These are phyloP conservation scores for Leishmania lainsoni DNA, from an alignment of 208 protist species.

Conservation along the genomic window DNA sequence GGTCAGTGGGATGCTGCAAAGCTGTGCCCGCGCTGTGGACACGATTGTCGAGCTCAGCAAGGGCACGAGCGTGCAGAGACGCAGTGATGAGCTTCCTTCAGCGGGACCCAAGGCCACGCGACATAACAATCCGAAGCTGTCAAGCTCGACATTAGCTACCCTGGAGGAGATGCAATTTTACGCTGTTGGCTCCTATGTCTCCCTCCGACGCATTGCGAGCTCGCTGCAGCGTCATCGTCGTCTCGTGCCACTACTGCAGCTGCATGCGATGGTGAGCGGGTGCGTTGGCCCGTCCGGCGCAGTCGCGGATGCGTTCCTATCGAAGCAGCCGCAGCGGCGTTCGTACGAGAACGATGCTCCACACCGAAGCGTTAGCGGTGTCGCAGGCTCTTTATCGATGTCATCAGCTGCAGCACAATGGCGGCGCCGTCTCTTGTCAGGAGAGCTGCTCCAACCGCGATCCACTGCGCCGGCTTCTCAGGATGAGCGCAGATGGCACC, in stretches of 20 bases:
- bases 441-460: neutral
- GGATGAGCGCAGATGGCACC: neutral
- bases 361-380: neutral
- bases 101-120: neutral
- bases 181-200: conserved; percentile 56
- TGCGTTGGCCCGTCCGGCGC: neutral
- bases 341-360: neutral
- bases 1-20: conserved; percentile 11
- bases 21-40: conserved; percentile 17
- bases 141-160: neutral
- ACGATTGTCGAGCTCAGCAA: conserved; percentile 14
- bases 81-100: neutral
- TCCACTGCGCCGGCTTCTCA: neutral
- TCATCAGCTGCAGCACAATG: conserved; percentile 1
- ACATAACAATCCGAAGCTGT: neutral
- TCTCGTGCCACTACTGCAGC: conserved; percentile 55
- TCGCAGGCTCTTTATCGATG: neutral
- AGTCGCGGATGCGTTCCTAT: neutral
- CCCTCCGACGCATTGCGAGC: conserved; percentile 66
- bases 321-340: neutral
- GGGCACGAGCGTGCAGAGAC: neutral
- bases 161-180: conserved; percentile 37
- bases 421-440: conserved; percentile 21
- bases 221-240: conserved; percentile 53
- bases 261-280: conserved; percentile 44